These are phyloP conservation scores for Clausena lansium DNA, from an alignment of 345 rosid genomes.

Conservation along the genomic window DNA sequence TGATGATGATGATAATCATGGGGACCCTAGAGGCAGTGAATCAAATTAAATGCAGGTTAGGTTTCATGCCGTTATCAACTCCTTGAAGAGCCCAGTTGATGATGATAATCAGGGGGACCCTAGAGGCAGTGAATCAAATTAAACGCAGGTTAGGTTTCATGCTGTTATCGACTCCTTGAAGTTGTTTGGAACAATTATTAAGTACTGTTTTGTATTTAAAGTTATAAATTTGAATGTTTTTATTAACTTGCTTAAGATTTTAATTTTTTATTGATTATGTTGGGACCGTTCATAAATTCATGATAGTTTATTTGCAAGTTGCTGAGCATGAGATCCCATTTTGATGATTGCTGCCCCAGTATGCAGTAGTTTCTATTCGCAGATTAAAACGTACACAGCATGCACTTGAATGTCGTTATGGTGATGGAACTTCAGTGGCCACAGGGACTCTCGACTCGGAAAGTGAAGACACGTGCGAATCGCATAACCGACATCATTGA, in stretches of 20 bases:
- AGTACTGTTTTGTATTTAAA: neutral
- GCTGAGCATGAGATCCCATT: too few relatives aligned
- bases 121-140: conserved; percentile 40
- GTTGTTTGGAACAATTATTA: conserved; percentile 3
- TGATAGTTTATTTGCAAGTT: neutral
- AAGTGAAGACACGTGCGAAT: too few relatives aligned
- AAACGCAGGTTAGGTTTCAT: neutral
- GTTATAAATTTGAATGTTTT: neutral
- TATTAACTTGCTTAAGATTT: neutral
- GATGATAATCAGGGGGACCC: too few relatives aligned
- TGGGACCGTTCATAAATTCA: neutral
- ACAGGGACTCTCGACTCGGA: too few relatives aligned
- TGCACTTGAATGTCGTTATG: too few relatives aligned
- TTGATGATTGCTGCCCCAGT: too few relatives aligned
- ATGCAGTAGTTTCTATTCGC: too few relatives aligned
- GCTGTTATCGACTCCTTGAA: neutral
- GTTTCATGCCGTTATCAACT: neutral
- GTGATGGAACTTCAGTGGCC: too few relatives aligned
- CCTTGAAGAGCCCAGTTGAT: too few relatives aligned
- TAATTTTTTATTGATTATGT: neutral
- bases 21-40: conserved; percentile 36
- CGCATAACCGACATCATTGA: too few relatives aligned
- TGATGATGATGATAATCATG: conserved; percentile 42
- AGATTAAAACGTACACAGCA: too few relatives aligned
- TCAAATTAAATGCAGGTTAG: conserved; percentile 25